These are phyloP conservation scores for Cinnamomum chago DNA, from an alignment of 164 flowering plant species.

Conservation along the genomic window DNA sequence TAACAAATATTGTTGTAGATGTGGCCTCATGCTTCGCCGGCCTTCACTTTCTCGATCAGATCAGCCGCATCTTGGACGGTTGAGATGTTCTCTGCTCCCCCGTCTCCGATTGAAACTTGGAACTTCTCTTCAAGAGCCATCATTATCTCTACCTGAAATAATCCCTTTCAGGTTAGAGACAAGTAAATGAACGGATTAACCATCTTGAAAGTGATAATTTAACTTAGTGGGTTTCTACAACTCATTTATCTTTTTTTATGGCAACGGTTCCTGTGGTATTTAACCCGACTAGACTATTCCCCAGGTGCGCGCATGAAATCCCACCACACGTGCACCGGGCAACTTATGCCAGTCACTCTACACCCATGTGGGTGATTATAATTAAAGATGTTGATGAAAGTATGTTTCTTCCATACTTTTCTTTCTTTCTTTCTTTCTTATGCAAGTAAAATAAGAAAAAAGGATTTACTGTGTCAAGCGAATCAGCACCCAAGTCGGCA, in stretches of 20 bases:
- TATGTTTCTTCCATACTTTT: not conserved
- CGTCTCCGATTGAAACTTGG: conserved; percentile 56
- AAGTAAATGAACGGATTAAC: not conserved
- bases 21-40: conserved; percentile 17
- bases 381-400: not conserved
- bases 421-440: not conserved
- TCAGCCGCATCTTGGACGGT: conserved; percentile 78
- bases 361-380: too few relatives aligned
- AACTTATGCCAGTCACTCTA: too few relatives aligned
- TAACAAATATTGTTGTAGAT: not conserved
- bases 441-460: not conserved
- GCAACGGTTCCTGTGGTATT: too few relatives aligned
- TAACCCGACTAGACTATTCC: too few relatives aligned
- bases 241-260: too few relatives aligned
- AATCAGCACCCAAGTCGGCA: conserved; percentile 58
- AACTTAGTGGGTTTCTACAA: too few relatives aligned
- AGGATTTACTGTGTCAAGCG: conserved; percentile 44
- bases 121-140: conserved; percentile 68
- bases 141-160: conserved; percentile 37
- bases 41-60: conserved; percentile 53
- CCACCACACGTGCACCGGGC: not conserved
- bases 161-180: not conserved
- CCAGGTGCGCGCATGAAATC: too few relatives aligned
- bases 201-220: not conserved
- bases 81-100: conserved; percentile 50